Evolutionary conservation across 441 rosid species (phyloP), one percentile per base, ranked within the genome.

Genomic region (Gossypium gossypioides): DNA sequence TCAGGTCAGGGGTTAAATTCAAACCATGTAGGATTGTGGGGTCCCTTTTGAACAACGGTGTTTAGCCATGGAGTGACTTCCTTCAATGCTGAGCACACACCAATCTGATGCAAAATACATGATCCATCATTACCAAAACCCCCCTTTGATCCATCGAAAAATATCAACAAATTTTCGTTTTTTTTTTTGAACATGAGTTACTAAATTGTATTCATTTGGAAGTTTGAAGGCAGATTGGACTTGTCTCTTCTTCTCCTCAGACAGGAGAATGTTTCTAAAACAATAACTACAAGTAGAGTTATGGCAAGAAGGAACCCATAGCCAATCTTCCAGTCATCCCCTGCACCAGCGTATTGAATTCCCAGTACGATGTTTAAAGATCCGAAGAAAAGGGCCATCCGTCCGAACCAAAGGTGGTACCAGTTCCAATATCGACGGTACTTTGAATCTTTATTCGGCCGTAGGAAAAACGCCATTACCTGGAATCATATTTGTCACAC

Each of bases 321-420:
- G 37, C 95, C 88, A 54, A 90, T 77, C 82, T 85, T 89, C 94
- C 91, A 90, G 0, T 82, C 84, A 69, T 75, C 76, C 72, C 86
- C 90, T 13, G 84, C 90, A 22, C 77, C 75, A 7, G 87, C 97
- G 24, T 79, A 78, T 69, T 87, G 78, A 21, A 88, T 88, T 40
- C 97, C 97, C 82, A 86, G 72, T 72, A 86, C 75, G 62, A 89
- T 78, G 75, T 94, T 94, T 57, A 88, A 48, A 62, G 92, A 85
- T 74, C 86, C 97, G 72, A 94, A 90, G 77, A 92, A 88, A 32
- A 89, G 86, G 27, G 93, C 86, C 63, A 87, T 74, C 82, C 93
- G 89, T 37, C 99, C 99, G 29, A 82, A 77, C 96, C 97, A 90
- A 67, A 77, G 80, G 71, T 94, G 99, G 78, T 92, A 92, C 97